Percentiles rank a stretch among this genome's conserved stretches.
These are phyloP conservation scores for Trichophyton rubrum DNA, from an alignment of 2,329 filamentous ascomycete genomes.

Conservation along the genomic window DNA sequence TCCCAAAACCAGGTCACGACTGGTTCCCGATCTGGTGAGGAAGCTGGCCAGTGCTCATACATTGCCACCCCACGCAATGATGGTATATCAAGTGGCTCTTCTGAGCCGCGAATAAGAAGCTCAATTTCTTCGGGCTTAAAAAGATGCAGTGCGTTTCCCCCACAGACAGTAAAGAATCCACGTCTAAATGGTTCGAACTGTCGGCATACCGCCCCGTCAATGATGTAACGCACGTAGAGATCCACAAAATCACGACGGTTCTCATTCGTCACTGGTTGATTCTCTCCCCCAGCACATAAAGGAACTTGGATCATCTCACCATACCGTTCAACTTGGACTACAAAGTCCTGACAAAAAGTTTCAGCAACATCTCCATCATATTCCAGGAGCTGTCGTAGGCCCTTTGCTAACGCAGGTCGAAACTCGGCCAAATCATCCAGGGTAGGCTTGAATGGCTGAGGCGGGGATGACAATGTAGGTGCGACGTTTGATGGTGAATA, in stretches of 20 bases:
- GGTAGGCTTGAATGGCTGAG: constrained; percentile 53
- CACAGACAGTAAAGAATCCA: constrained; percentile 85
- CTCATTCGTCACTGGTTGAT: constrained; percentile 63
- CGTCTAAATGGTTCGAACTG: constrained; percentile 92
- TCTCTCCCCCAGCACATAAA: constrained; percentile 62
- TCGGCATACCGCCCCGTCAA: constrained; percentile 63
- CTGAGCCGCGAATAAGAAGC: constrained; percentile 69
- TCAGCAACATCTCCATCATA: constrained; percentile 73
- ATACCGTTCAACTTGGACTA: constrained; percentile 64
- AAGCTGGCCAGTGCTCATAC: constrained; percentile 65
- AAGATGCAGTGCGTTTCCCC: constrained; percentile 72
- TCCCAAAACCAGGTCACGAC: constrained; percentile 83
- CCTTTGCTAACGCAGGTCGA: constrained; percentile 60
- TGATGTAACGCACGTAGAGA: constrained; percentile 64
- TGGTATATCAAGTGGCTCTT: constrained; percentile 67
- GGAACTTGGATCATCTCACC: constrained; percentile 54
- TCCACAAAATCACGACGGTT: constrained; percentile 82
- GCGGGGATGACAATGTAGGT: constrained; percentile 45
- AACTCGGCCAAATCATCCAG: constrained; percentile 75
- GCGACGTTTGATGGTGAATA: constrained; percentile 53
- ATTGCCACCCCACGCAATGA: constrained; percentile 63
- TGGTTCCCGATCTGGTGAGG: constrained; percentile 45
- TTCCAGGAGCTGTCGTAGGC: constrained; percentile 63
- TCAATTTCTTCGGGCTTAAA: constrained; percentile 90
- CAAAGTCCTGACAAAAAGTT: constrained; percentile 72